Evolutionary conservation across 768 basidiomycete species (phyloP), one percentile per base, ranked within the genome.

Genomic region (Suillus plorans): DNA sequence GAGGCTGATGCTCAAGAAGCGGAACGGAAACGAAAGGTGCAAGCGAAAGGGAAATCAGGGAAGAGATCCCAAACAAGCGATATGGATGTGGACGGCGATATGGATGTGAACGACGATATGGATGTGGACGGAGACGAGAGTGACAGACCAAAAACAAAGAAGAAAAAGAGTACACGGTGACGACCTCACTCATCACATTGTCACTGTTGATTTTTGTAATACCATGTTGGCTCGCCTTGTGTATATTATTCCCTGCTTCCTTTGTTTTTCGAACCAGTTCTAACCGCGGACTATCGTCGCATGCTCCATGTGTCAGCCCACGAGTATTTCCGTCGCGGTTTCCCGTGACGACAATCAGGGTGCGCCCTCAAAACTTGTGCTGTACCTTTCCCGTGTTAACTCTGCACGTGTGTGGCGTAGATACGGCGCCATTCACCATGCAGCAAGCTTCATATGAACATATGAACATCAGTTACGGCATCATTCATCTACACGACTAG

Each of bases 1-100:
- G 78, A 78, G 18, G 72, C 64, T 16, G 67, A 69, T 20, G 64
- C 39, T 59, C 39, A 59, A 31, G 41, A 59, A 42, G 58, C 18
- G 18, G 58, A 42, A 28, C 39, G 41, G 58, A 59, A 59, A 28
- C 58, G 31, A 59, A 20, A 28, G 18, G 58, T 59, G 18, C 58
- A 59, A 42, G 18, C 58, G 7, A 59, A 31, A 41, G 18, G 9
- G 41, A 59, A 59, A 59, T 28, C 41, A 42, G 25, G 10, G 13
- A 59, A 59, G 41, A 59, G 58, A 42, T 13, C 18, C 9, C 58
- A 20, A 59, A 13, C 58, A 13, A 59, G 58, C 12, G 58, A 41
- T 25, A 10, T 41, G 10, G 57, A 42, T 31, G 58, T 2, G 4
- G 18, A 59, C 25, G 57, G 39, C n/a, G n/a, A n/a, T n/a, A n/a